Evolutionary conservation across 352 stramenopile species (phyloP), one percentile per base, ranked within the genome.

Genomic region (Phytopythium delawarense): DNA sequence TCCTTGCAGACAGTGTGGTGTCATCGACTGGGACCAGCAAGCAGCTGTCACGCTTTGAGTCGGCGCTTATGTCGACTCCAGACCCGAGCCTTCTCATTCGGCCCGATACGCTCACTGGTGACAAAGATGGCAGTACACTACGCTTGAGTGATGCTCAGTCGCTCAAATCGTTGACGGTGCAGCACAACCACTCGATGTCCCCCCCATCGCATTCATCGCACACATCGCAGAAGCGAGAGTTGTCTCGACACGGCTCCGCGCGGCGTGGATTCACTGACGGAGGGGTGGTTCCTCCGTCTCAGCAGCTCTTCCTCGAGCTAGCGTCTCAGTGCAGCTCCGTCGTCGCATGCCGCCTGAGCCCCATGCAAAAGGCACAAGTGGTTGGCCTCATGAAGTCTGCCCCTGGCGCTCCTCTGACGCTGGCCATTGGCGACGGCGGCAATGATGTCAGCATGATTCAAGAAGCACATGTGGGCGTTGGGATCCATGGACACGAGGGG

Each of bases 371-470:
- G 68, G 90, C 90, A 18, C 84, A 96, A 67, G 76, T 98, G 1
- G 96, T 99, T 6, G 87, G 94, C 50, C 80, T 99, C 21, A 97
- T 99, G 64, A 95, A 94, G 40, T 71, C 71, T 0, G 80, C 82
- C 4, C 77, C 81, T 7, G 79, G 76, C 1, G 70, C 81, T 20
- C 95, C 84, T 0, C 48, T 96, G 15, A 98, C 96, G 0, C 76
- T 99, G 7, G 97, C 97, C 7, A 98, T 99, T 55, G 98, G 98
- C 21, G 97, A 99, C 74, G 98, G 97, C 48, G 97, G 97, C 1
- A 99, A 99, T 67, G 98, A 99, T 69, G 97, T 99, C 25, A 96
- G 95, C 59, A 99, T 99, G 98, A 99, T 99, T 61, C 96, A 99
- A 81, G 96, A 98, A 74, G 97, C 97, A 37, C 94, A 99, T 56